These are phyloP conservation scores for Mortierella sp. DNA, from an alignment of 371 early-diverging fungal genomes.

Conservation along the genomic window DNA sequence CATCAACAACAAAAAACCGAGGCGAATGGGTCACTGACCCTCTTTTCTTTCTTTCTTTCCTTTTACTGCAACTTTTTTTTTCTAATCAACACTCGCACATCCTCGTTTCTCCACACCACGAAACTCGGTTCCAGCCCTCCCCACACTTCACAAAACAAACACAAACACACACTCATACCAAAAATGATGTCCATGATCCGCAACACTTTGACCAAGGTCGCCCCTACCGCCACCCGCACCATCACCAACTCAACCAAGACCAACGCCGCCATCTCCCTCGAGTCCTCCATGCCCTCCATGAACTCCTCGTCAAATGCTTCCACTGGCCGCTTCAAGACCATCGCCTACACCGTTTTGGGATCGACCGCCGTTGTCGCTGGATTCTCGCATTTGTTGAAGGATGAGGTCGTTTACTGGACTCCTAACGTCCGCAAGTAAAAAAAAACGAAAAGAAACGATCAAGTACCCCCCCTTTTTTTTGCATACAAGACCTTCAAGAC, in stretches of 20 bases:
- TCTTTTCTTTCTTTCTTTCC: background rate
- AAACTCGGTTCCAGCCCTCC: background rate
- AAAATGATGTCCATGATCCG: slow-evolving; percentile 46
- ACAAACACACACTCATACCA: slow-evolving; percentile 18
- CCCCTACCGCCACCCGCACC: slow-evolving; percentile 18
- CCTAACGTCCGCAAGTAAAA: slow-evolving; percentile 50
- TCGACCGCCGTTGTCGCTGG: slow-evolving; percentile 35
- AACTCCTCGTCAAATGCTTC: background rate
- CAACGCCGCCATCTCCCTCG: slow-evolving; percentile 32
- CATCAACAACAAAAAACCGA: background rate
- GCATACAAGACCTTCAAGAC: background rate
- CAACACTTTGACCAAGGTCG: slow-evolving; percentile 29
- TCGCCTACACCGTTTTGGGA: slow-evolving; percentile 30
- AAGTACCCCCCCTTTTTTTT: background rate
- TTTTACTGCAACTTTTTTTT: background rate
- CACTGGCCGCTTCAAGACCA: slow-evolving; percentile 18
- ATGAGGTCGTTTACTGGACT: slow-evolving; percentile 54
- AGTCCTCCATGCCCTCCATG: slow-evolving; percentile 12
- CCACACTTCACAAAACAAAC: background rate
- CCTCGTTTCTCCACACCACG: background rate
- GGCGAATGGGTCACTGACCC: background rate
- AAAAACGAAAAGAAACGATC: no score
- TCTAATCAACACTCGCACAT: background rate
- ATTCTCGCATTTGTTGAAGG: slow-evolving; percentile 33
- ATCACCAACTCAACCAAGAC: slow-evolving; percentile 40